Evolutionary conservation across 2,329 filamentous ascomycete genomes (phyloP), one percentile per base, ranked within the genome.

Genomic region (Tothia fuscella): DNA sequence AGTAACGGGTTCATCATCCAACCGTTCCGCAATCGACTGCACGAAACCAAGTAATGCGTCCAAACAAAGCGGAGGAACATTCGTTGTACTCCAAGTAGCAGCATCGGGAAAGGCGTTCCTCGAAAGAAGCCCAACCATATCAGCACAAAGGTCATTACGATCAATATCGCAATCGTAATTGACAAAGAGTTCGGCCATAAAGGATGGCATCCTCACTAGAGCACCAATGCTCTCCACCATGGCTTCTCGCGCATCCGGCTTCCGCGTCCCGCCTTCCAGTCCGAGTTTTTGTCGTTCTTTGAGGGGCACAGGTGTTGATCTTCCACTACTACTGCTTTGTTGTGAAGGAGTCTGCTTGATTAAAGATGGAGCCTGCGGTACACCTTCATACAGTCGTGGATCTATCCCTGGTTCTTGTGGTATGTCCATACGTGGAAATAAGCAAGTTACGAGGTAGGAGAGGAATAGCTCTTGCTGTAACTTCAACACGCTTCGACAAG

Each of bases 151-250:
- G 63, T 98, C 91, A 39, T 80, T 80, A 38, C 88, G 76, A 56
- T 98, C 85, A 40, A 86, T 79, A 55, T 96, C 88, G 55, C 89
- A 98, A 60, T 98, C 91, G 56, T 96, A 98, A 60, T 98, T 98
- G 61, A 96, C 78, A 57, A 95, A 98, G 6, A 98, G 71, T 59
- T 98, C 93, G 9, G 82, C 78, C 77, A 96, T 87, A 56, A 93
- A 98, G 31, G 80, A 88, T 1, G 91, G 87, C 68, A 98, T 94
- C 31, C 93, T 76, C 28, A 87, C 84, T 46, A 98, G 68, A 42
- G 89, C 87, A 26, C 89, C 88, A 33, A 98, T 81, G 51, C 84
- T 93, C 63, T 98, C 91, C 4, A 98, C 86, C 91, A 98, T 98
- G 24, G 91, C 88, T 66, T 98, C 91, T 50, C 91, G 76, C 22